Conservation (phyloP, 2,329 filamentous ascomycete species). For the Gremmenia infestans region DNA sequence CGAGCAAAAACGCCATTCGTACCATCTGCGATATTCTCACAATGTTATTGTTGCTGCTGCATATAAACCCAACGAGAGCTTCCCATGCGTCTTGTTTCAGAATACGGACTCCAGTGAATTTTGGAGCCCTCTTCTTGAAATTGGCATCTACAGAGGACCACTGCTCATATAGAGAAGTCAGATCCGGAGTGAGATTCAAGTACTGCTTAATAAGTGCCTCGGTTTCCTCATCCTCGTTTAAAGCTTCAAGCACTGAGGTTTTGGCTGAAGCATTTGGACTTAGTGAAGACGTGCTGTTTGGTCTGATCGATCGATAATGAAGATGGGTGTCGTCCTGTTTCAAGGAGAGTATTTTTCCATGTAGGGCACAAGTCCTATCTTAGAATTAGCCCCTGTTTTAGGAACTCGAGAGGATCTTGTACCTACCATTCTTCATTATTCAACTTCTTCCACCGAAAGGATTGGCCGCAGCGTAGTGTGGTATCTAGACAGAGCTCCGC, state of each 20-base stretch:
- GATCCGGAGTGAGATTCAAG: conserved; percentile 76
- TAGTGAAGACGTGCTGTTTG: conserved; percentile 32
- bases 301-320: conserved; percentile 72
- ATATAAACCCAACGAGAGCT: conserved; percentile 88
- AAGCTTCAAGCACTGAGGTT: conserved; percentile 34
- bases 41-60: conserved; percentile 99
- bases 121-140: conserved; percentile 80
- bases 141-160: conserved; percentile 85
- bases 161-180: conserved; percentile 71
- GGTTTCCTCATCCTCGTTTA: conserved; percentile 59
- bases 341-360: conserved; percentile 78
- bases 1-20: conserved; percentile 8
- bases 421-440: conserved; percentile 74
- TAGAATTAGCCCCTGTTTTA: conserved; percentile 18
- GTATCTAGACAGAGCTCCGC: conserved; percentile 92
- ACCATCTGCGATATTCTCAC: conserved; percentile 93
- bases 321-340: conserved; percentile 75
- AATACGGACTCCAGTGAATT: conserved; percentile 88
- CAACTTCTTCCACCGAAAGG: conserved; percentile 89
- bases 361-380: conserved; percentile 70
- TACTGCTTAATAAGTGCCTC: conserved; percentile 74
- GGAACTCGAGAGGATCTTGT: neutral
- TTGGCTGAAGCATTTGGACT: conserved; percentile 35
- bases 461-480: conserved; percentile 89
- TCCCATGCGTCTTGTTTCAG: conserved; percentile 96